Base-by-base conservation (phyloP, 192 early-diverging fungal genomes). In the Chytriomyces sp. region DNA sequence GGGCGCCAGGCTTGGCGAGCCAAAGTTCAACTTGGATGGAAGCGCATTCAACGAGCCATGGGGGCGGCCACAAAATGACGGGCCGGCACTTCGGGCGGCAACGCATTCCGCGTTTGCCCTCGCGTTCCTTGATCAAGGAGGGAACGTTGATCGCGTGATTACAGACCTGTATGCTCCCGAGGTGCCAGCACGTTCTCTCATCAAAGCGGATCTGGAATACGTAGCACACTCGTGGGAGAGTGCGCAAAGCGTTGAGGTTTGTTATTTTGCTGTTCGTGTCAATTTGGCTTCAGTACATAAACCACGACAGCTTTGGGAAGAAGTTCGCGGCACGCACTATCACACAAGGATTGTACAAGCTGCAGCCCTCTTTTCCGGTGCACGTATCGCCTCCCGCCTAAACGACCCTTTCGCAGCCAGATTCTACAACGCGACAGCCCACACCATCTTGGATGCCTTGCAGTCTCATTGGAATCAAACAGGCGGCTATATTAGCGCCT, bases 291-390 rank as follows among this genome's bases (percentile, higher is more conserved):
- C 10, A 44, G 7, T 44, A 12, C 10, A 12, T 12, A 44, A 12
- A 44, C 8, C 41, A n/a, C 8, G n/a, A 44, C 90, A 94, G 72
- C 81, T 93, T 6, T 94, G 93, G 93, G 93, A 94, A 72, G 93
- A 94, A 70, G 72, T 87, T 3, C 64, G 80, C 1, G 93, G 88
- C 7, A 6, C 34, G 34, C 91, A 93, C 74, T 91, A 89, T 57
- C 92, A 87, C 70, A 94, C 91, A 5, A 65, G 78, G 28, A 72
- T 85, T 72, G 90, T 87, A 10, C 90, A 90, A 75, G 80, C 81
- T 2, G 68, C 75, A 12, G 90, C 89, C 30, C 76, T 94, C 8
- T 12, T 73, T 2, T 74, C 78, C 17, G 92, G 90, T 39, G 80
- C 87, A 6, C 30, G 49, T 6, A 79, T 92, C 73, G 89, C 84